phyloP scores from a whole-genome alignment of 2,329 filamentous ascomycete species.

The Beauveria asiatica region DNA sequence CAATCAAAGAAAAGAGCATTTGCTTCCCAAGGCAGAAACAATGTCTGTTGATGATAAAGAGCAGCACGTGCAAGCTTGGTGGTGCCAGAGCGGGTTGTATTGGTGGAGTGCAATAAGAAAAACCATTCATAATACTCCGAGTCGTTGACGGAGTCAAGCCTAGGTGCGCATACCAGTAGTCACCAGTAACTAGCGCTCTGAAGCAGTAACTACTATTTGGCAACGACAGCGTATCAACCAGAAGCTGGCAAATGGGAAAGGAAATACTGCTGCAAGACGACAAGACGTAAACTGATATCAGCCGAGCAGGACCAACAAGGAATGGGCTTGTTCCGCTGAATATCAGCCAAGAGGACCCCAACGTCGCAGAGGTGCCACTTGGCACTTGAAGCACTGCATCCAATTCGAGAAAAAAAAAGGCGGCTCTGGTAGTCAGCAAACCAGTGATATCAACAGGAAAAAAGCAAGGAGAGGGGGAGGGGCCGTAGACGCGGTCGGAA shows the following conservation, averaged over 20 bases:
- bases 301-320: not conserved
- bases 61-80: not conserved
- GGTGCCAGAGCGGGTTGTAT: not conserved
- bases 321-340: constrained; percentile 4
- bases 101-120: not conserved
- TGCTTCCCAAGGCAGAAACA: not conserved
- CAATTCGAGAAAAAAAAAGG: not conserved
- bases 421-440: not conserved
- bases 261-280: too few species aligned
- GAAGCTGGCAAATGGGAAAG: too few species aligned
- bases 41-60: not conserved
- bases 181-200: not conserved
- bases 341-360: not conserved
- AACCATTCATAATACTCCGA: constrained; percentile 5
- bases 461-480: not conserved
- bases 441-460: not conserved
- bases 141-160: not conserved
- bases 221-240: too few species aligned
- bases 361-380: too few species aligned
- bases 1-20: not conserved
- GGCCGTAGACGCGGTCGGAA: not conserved
- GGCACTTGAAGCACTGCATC: not conserved
- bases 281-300: too few species aligned
- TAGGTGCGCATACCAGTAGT: not conserved
- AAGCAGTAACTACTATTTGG: not conserved